Conservation (phyloP, 2,329 filamentous ascomycete species). For the Plectosphaerella sp. region DNA sequence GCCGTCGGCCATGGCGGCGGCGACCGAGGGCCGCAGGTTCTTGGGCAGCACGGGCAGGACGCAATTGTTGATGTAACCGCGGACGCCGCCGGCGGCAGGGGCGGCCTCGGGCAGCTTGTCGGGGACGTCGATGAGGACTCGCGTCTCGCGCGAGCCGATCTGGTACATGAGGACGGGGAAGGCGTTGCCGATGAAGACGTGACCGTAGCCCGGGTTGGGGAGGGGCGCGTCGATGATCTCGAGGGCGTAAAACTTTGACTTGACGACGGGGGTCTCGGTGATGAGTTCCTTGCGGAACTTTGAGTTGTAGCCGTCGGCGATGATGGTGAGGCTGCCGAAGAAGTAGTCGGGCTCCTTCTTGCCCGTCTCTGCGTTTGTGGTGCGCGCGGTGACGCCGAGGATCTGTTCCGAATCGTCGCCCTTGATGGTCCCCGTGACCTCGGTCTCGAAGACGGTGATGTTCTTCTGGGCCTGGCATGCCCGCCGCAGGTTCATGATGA, state of each 20-base stretch:
- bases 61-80: conserved; percentile 73
- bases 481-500: conserved; percentile 76
- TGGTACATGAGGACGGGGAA: conserved; percentile 88
- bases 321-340: conserved; percentile 83
- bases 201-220: conserved; percentile 71
- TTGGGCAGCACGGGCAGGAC: conserved; percentile 75
- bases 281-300: conserved; percentile 84
- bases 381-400: conserved; percentile 75
- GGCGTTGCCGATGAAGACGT: conserved; percentile 78
- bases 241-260: conserved; percentile 88
- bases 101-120: conserved; percentile 70
- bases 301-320: conserved; percentile 88
- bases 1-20: conserved; percentile 70
- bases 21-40: conserved; percentile 68
- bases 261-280: conserved; percentile 60
- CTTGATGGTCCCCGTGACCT: conserved; percentile 70
- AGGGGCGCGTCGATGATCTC: conserved; percentile 86
- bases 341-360: conserved; percentile 66
- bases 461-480: conserved; percentile 73
- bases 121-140: conserved; percentile 84
- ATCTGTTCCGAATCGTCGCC: conserved; percentile 66
- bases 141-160: conserved; percentile 91
- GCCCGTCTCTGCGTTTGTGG: conserved; percentile 51
- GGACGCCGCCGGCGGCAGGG: conserved; percentile 73
- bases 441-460: conserved; percentile 87